Evolutionary conservation across 2,329 filamentous ascomycete genomes (phyloP).

Genomic region (Teratosphaeria nubilosa): DNA sequence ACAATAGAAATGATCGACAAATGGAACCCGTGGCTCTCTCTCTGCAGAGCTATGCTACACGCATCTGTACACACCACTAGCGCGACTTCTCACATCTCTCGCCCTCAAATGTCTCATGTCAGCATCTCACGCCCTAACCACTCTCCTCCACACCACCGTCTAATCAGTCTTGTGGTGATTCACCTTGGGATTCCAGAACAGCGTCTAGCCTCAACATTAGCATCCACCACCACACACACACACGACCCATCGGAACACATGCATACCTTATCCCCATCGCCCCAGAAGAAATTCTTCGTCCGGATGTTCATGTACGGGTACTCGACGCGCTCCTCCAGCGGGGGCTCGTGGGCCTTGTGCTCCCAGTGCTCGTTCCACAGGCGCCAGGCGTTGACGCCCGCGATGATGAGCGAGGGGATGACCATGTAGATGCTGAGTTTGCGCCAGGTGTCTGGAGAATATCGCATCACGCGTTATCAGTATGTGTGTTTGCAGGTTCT

Average conservation of each 20-base stretch:
- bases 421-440: conserved; percentile 87
- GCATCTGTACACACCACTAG: not conserved
- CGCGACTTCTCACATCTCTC: not conserved
- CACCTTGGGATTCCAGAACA: conserved; percentile 80
- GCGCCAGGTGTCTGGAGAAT: conserved; percentile 68
- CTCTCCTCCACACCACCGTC: conserved; percentile 3
- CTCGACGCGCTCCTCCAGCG: conserved; percentile 81
- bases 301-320: conserved; percentile 98
- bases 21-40: not conserved
- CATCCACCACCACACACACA: not conserved
- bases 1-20: not conserved
- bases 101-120: not conserved
- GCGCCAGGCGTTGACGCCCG: conserved; percentile 72
- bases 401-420: conserved; percentile 61
- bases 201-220: conserved; percentile 27
- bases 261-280: conserved; percentile 84
- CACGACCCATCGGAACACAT: not conserved
- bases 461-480: too few species aligned
- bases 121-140: too few species aligned
- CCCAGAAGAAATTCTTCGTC: conserved; percentile 90
- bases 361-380: conserved; percentile 97
- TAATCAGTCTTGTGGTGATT: conserved; percentile 83
- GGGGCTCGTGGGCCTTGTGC: conserved; percentile 77
- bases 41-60: not conserved
- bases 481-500: too few species aligned